Percentiles rank a stretch among this genome's conserved stretches.
Evolutionary conservation across 257 asterid species (phyloP).

Genomic region (Solanum etuberosum): DNA sequence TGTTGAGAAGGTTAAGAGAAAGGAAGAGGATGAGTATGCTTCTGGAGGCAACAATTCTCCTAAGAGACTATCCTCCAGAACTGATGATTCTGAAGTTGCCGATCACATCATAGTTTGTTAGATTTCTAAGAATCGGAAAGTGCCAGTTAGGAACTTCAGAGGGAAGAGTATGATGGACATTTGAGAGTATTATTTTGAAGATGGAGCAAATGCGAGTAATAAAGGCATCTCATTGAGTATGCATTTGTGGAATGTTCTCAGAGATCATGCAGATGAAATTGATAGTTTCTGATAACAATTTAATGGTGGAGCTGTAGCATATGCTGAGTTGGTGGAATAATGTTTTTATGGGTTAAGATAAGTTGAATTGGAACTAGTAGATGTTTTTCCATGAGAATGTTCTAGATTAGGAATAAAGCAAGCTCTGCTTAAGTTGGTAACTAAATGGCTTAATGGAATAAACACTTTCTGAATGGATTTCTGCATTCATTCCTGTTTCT

Average conservation of each 20-base stretch:
- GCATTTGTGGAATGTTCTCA: conserved; percentile 77
- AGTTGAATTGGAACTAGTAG: background rate
- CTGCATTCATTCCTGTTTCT: background rate
- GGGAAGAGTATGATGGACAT: conserved; percentile 52
- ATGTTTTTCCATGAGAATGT: background rate
- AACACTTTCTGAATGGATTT: background rate
- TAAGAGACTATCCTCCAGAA: conserved; percentile 28
- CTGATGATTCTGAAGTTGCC: conserved; percentile 35
- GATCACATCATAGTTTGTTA: conserved; percentile 16
- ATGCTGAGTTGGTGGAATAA: background rate
- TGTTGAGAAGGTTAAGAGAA: conserved; percentile 44
- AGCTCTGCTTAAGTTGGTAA: background rate
- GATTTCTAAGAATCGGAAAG: conserved; percentile 73
- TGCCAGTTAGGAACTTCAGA: conserved; percentile 77
- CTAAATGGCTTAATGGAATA: background rate
- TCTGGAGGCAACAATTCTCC: conserved; percentile 48
- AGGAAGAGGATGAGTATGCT: conserved; percentile 38
- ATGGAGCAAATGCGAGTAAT: conserved; percentile 70
- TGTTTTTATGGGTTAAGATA: background rate
- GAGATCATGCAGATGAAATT: conserved; percentile 60
- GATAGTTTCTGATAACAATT: conserved; percentile 35
- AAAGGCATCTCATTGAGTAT: conserved; percentile 64
- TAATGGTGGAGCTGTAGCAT: background rate
- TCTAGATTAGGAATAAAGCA: background rate
- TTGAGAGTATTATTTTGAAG: conserved; percentile 64